Evolutionary conservation across 441 rosid species (phyloP), one percentile per base, ranked within the genome.

Genomic region (Aquilaria agallochum): DNA sequence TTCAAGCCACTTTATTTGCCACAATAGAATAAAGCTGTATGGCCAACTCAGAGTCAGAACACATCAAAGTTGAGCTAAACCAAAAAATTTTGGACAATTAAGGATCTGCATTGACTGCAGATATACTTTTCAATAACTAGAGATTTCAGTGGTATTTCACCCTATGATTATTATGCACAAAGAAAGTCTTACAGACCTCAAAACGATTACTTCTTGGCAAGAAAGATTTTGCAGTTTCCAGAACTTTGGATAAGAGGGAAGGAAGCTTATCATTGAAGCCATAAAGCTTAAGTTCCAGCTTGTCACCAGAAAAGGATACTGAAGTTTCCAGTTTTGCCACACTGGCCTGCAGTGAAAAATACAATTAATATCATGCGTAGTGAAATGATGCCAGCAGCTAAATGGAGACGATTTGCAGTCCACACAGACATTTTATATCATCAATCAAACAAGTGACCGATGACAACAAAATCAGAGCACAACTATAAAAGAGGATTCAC

Each of bases 221-320:
- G 76, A 87, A 95, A 30, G 95, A 86, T 64, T 72, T 91, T 63
- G 89, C 84, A 68, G 77, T 69, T 68, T 74, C 64, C 80, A 92
- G 85, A 74, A 89, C 61, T 74, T 86, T 91, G 42, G 87, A 76
- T 77, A 89, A 76, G 56, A 95, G 94, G 73, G 73, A 78, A 49
- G 86, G 80, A 65, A 91, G 83, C 73, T 95, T 95, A 61, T 89
- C 97, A 63, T 89, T 89, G 74, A 95, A 95, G 58, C 99, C 99
- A 74, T 86, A 89, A 54, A 95, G 82, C 80, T 82, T 95, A 55
- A 92, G 81, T 89, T 92, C 98, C 70, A 95, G 75, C 77, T 85
- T 89, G 75, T 88, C 98, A 74, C 88, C 67, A 60, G 67, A 68
- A 67, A 82, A 67, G 47, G 92, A 78, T 51, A 91, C 81, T 56